phyloP scores from a whole-genome alignment of 306 rosid species.

The Lotus japonicus region DNA sequence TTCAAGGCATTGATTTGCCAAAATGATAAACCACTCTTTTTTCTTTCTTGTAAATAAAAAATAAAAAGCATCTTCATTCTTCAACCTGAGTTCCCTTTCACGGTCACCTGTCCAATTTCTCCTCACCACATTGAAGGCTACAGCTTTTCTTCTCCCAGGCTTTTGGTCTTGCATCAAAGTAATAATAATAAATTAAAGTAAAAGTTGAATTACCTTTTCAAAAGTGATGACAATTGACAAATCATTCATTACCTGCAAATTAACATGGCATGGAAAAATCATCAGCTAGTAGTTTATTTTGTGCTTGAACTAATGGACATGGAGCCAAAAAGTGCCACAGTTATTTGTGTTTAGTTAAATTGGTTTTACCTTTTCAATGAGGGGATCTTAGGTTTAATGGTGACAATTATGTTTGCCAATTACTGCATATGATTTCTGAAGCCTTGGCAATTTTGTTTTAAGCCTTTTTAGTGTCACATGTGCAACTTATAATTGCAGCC shows the following conservation, averaged over 20 bases:
- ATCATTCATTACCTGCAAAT: background rate
- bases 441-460: too few relatives aligned
- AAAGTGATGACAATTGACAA: constrained; percentile 19
- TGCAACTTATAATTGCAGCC: too few relatives aligned
- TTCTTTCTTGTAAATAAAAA: background rate
- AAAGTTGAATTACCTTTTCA: constrained; percentile 27
- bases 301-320: constrained; percentile 17
- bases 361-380: background rate
- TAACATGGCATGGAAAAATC: constrained; percentile 17
- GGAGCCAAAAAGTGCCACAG: background rate
- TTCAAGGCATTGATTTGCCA: background rate
- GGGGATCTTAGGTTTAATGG: constrained; percentile 7
- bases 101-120: constrained; percentile 25
- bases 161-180: background rate
- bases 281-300: background rate
- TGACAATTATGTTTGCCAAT: background rate
- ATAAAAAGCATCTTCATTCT: background rate
- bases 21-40: background rate
- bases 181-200: background rate
- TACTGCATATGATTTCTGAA: too few relatives aligned
- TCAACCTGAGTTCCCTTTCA: constrained; percentile 10
- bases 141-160: constrained; percentile 21
- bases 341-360: background rate
- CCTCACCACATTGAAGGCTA: constrained; percentile 22
- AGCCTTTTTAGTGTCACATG: too few relatives aligned